Conservation (phyloP, 2,329 filamentous ascomycete species). For the Cladosporium sp. region DNA sequence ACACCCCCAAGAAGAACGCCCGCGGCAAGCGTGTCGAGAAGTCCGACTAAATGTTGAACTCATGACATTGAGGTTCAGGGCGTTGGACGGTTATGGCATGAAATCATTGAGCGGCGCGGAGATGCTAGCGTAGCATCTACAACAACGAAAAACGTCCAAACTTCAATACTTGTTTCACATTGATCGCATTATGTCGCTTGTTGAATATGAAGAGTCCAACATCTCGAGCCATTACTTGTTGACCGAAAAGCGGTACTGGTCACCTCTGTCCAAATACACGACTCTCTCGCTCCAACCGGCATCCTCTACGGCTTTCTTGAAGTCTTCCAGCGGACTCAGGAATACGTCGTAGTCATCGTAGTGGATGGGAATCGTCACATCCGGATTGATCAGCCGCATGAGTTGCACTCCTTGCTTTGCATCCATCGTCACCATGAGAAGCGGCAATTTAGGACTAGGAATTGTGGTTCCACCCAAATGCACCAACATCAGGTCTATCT, state of each 20-base stretch:
- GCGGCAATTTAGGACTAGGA: conserved; percentile 53
- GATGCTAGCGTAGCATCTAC: conserved; percentile 12
- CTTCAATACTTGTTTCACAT: background rate
- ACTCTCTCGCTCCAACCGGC: conserved; percentile 51
- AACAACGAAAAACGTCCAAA: conserved; percentile 13
- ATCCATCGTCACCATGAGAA: conserved; percentile 68
- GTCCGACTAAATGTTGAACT: conserved; percentile 15
- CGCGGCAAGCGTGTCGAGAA: conserved; percentile 47
- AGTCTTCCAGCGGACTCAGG: conserved; percentile 55
- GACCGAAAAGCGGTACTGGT: conserved; percentile 55
- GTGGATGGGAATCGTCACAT: conserved; percentile 61
- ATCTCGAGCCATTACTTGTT: background rate
- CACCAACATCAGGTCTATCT: conserved; percentile 63
- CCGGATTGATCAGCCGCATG: conserved; percentile 56
- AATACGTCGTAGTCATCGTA: conserved; percentile 64
- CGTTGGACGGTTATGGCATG: conserved; percentile 12
- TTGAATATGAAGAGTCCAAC: background rate
- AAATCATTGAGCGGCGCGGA: conserved; percentile 7
- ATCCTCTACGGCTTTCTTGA: conserved; percentile 52
- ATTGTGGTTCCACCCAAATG: conserved; percentile 65
- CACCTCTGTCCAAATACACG: conserved; percentile 58
- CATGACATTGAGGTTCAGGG: conserved; percentile 6
- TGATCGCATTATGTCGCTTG: background rate
- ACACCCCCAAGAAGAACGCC: conserved; percentile 61
- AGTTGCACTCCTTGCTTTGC: conserved; percentile 58